These are phyloP conservation scores for Tubosaeta sp. DNA, from an alignment of 768 basidiomycete genomes.

Conservation along the genomic window DNA sequence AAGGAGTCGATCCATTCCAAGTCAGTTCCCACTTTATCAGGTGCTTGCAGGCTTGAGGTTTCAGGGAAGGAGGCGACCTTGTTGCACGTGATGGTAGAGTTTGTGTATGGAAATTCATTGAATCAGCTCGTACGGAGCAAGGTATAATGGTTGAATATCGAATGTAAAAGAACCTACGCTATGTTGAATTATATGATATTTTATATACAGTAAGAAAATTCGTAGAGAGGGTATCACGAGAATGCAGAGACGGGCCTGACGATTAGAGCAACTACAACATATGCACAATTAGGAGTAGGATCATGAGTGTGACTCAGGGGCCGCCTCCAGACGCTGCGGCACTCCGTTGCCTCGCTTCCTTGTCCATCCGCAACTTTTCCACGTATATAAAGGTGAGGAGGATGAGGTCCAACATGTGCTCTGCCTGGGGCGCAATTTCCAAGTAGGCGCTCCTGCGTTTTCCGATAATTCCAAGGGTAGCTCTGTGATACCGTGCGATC, in stretches of 20 bases:
- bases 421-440: constrained; percentile 20
- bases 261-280: neutral
- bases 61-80: neutral
- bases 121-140: no score
- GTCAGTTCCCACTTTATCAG: neutral
- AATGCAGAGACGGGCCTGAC: neutral
- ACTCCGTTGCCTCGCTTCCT: constrained; percentile 7
- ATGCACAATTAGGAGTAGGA: neutral
- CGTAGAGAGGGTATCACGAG: neutral
- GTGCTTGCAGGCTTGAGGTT: neutral
- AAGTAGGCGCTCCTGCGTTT: constrained; percentile 15
- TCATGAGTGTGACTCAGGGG: constrained; percentile 3
- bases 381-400: constrained; percentile 29
- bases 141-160: no score
- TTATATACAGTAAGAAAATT: neutral
- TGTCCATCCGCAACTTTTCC: constrained; percentile 28
- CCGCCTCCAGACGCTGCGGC: constrained; percentile 13
- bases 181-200: no score
- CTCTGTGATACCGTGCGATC: constrained; percentile 21
- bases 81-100: neutral
- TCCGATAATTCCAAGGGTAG: constrained; percentile 24
- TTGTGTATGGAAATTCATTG: neutral
- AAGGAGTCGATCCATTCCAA: neutral
- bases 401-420: constrained; percentile 24
- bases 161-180: no score